A percentile compares a stretch with the other conserved stretches of the same genome.
phyloP scores from a whole-genome alignment of 2,329 filamentous ascomycete species.

The Ophiocordyceps camponoti-saundersi region DNA sequence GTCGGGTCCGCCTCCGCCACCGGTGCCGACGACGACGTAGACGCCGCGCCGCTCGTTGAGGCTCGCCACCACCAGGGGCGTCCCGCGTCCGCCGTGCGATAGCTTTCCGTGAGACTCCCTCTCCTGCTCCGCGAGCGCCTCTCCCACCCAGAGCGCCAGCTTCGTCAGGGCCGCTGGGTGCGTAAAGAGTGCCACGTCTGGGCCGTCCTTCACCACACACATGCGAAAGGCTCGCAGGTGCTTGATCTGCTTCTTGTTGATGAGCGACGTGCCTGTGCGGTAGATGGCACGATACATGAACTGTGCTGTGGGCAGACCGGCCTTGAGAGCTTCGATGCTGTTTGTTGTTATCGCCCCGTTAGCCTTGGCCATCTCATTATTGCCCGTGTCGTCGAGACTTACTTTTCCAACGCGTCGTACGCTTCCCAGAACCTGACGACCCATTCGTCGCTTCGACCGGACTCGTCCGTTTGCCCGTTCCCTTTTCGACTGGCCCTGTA shows the following conservation, averaged over 20 bases:
- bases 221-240: constrained; percentile 87
- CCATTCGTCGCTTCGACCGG: constrained; percentile 44
- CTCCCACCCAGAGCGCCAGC: constrained; percentile 82
- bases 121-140: constrained; percentile 82
- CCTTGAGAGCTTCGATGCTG: constrained; percentile 60
- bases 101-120: constrained; percentile 55
- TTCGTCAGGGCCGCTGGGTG: constrained; percentile 89
- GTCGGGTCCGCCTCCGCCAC: constrained; percentile 66
- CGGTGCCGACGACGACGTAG: constrained; percentile 86
- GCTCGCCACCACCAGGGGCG: constrained; percentile 77
- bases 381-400: constrained; percentile 12
- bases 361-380: background rate
- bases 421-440: constrained; percentile 53
- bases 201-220: constrained; percentile 88
- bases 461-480: constrained; percentile 29
- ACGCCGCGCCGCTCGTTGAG: constrained; percentile 75
- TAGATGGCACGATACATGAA: constrained; percentile 86
- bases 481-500: constrained; percentile 19
- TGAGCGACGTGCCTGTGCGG: constrained; percentile 74
- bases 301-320: constrained; percentile 67
- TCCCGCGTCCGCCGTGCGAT: constrained; percentile 52
- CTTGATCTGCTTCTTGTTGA: constrained; percentile 87
- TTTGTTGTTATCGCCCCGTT: constrained; percentile 1
- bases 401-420: constrained; percentile 56
- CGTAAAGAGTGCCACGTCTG: constrained; percentile 79